Conservation (phyloP, 2,329 filamentous ascomycete species). For the Pleurostoma richardsiae region DNA sequence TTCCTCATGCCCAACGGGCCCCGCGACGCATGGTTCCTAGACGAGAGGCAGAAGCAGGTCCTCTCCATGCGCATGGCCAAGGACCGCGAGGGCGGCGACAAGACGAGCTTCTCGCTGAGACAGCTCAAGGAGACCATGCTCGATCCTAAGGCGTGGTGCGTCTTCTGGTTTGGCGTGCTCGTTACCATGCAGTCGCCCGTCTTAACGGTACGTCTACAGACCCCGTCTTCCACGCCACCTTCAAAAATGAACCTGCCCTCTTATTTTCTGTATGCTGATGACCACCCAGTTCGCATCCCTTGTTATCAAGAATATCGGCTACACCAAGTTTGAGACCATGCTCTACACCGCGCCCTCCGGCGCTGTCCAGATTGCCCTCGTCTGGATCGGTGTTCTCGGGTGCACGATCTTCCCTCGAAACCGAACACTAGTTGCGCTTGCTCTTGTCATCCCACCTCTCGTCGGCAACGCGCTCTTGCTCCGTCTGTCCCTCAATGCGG, state of each 20-base stretch:
- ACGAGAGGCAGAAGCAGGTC: slow-evolving; percentile 32
- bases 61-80: slow-evolving; percentile 24
- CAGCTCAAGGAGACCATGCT: slow-evolving; percentile 38
- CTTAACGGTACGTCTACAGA: slow-evolving; percentile 22
- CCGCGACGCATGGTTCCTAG: slow-evolving; percentile 43
- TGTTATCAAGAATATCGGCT: slow-evolving; percentile 41
- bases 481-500: slow-evolving; percentile 28
- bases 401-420: slow-evolving; percentile 31
- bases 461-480: slow-evolving; percentile 38
- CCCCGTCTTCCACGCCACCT: not conserved
- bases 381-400: slow-evolving; percentile 38
- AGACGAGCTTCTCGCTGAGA: slow-evolving; percentile 32
- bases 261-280: slow-evolving; percentile 3
- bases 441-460: slow-evolving; percentile 33
- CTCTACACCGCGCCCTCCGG: slow-evolving; percentile 42
- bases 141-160: slow-evolving; percentile 37
- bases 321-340: slow-evolving; percentile 36
- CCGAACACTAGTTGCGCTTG: slow-evolving; percentile 30
- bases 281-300: slow-evolving; percentile 36
- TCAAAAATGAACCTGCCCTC: not conserved
- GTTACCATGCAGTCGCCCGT: slow-evolving; percentile 41
- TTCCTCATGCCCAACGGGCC: slow-evolving; percentile 40
- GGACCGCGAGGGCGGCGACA: slow-evolving; percentile 26
- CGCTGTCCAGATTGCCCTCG: slow-evolving; percentile 36
- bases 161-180: slow-evolving; percentile 38